These are phyloP conservation scores for Amaranthus hypochondriacus DNA, from an alignment of 148 eudicot species.

Conservation along the genomic window DNA sequence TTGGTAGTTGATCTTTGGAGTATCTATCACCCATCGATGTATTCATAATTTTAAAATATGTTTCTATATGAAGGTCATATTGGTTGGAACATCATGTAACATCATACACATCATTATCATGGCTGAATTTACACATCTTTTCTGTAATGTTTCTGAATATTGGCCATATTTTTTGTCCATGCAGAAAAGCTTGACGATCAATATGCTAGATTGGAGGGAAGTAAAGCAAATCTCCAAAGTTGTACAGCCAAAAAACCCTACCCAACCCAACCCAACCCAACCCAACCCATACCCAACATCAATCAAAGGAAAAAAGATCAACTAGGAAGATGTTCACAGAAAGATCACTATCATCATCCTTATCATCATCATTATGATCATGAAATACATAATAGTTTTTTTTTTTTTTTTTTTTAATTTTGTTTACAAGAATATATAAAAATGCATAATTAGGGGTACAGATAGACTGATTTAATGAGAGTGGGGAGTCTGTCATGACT, in stretches of 20 bases:
- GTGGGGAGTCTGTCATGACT: constrained; percentile 49
- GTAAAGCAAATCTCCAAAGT: constrained; percentile 34
- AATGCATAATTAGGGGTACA: constrained; percentile 60
- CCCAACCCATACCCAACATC: constrained; percentile 31
- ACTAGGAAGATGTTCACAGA: constrained; percentile 50
- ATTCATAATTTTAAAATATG: neutral
- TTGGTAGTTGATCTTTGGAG: neutral
- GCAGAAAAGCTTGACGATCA: constrained; percentile 28
- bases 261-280: constrained; percentile 28
- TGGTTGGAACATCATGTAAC: neutral
- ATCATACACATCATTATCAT: constrained; percentile 4
- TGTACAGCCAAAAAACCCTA: constrained; percentile 30
- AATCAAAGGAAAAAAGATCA: constrained; percentile 26
- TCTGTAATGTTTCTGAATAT: constrained; percentile 7
- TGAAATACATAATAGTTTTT: constrained; percentile 26
- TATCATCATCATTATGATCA: constrained; percentile 27
- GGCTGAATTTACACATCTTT: neutral
- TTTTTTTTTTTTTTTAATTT: constrained; percentile 19
- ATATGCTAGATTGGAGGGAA: constrained; percentile 8
- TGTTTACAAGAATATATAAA: constrained; percentile 48
- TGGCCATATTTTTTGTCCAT: constrained; percentile 17
- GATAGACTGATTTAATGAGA: constrained; percentile 60
- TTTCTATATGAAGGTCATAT: neutral
- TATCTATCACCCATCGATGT: neutral
- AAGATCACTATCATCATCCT: constrained; percentile 46